Evolutionary conservation across 805 yeast genomes (phyloP), one percentile per base, ranked within the genome.

Genomic region (Suhomyces tanzawaensis): DNA sequence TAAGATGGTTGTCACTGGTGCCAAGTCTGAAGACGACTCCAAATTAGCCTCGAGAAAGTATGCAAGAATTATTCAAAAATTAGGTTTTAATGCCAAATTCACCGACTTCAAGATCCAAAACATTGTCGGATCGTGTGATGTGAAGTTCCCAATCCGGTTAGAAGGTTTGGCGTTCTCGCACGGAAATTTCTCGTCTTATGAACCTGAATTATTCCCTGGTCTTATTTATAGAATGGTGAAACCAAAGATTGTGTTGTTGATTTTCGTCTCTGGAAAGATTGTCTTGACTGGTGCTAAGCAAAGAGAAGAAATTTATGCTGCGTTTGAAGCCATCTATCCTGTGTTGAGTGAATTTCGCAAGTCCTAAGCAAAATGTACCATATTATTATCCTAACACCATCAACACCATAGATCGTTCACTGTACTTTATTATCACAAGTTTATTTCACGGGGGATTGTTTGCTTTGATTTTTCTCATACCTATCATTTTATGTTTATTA

Each of bases 1-100:
- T 56, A 93, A 93, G 65, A 93, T 93, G 99, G 99, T 93, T 51
- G 99, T 93, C 12, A 93, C 98, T 21, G 99, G 99, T 77, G 99
- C 99, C 17, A 93, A 93, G 64, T 85, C 95, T 25, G 99, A 93
- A 63, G 98, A 93, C 60, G 98, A 93, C 60, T 88, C 97, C n/a
- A 93, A 93, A 63, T 75, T 93, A 48, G 99, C 99, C 1, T 88
- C 96, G 15, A 80, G 99, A 69, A 93, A 93, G 62, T 93, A 93
- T 55, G 99, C 99, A 1, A 82, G 99, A 72, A 93, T 93, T 57
- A 93, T 93, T 49, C 99, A 93, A 64, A 93, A 93, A 63, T 82
- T 93, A 51, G 99, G 99, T 2, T 93, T 93, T 70, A 87, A 90
- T 59, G 98, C 99, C 39, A 93, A 93, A 62, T 93, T 93, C 60